Percentiles rank a stretch among this genome's conserved stretches.
phyloP scores from a whole-genome alignment of 495 filamentous ascomycete genomes.

The Xylaria castorea region DNA sequence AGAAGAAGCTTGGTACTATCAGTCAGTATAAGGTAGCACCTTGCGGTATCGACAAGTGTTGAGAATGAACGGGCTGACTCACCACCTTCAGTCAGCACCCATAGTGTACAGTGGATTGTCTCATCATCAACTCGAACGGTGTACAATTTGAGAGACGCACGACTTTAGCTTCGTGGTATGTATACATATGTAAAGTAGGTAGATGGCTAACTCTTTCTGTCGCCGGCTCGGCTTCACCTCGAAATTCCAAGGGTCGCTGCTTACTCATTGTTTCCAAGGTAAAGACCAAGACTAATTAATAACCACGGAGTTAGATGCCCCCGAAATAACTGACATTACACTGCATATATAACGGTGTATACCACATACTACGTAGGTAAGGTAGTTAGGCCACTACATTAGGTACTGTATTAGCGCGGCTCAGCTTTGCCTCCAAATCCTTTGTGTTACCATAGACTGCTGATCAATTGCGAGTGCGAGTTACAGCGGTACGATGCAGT shows the following conservation, averaged over 20 bases:
- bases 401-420: neutral
- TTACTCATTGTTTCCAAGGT: neutral
- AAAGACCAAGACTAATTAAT: neutral
- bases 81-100: neutral
- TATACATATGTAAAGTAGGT: neutral
- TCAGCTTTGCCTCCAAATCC: slow-evolving; percentile 10
- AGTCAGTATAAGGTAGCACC: neutral
- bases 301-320: no score
- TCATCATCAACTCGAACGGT: neutral
- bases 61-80: neutral
- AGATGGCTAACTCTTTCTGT: neutral
- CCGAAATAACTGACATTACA: slow-evolving; percentile 6
- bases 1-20: neutral
- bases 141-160: neutral
- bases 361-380: no score
- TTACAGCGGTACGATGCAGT: neutral
- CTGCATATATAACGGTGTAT: neutral
- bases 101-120: neutral
- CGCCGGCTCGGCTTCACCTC: neutral
- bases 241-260: neutral
- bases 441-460: neutral
- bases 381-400: neutral
- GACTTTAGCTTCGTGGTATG: neutral
- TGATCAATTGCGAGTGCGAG: neutral
- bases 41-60: neutral